Evolutionary conservation across 2,329 filamentous ascomycete genomes (phyloP).

Genomic region (Aspergillus unguis): DNA sequence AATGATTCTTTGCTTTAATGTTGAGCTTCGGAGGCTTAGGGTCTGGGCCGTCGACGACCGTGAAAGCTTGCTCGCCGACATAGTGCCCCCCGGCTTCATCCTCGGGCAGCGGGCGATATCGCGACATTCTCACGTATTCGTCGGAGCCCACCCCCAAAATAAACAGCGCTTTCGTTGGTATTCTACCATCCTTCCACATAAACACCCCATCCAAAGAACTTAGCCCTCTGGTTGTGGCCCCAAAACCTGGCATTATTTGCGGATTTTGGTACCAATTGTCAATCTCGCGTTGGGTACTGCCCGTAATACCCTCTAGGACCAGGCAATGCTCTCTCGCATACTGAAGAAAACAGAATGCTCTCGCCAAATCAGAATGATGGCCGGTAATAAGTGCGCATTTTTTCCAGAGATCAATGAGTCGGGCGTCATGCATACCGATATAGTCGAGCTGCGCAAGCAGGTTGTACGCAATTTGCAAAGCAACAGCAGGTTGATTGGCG

Average conservation of each 20-base stretch:
- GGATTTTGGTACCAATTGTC: conserved; percentile 8
- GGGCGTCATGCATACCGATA: conserved; percentile 13
- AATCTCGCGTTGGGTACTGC: conserved; percentile 9
- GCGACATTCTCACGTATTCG: conserved; percentile 15
- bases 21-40: not conserved
- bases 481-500: conserved; percentile 13
- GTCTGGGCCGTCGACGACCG: not conserved
- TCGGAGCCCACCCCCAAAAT: conserved; percentile 13
- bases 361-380: conserved; percentile 23
- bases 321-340: conserved; percentile 13
- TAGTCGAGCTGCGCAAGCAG: conserved; percentile 7
- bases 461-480: conserved; percentile 12
- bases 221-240: conserved; percentile 15
- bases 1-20: not conserved
- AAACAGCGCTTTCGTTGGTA: conserved; percentile 15
- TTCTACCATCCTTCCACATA: not conserved
- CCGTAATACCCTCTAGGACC: conserved; percentile 13
- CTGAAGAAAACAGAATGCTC: conserved; percentile 19
- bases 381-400: conserved; percentile 24
- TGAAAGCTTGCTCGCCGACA: not conserved
- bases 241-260: conserved; percentile 15
- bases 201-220: conserved; percentile 1
- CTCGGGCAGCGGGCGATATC: conserved; percentile 5
- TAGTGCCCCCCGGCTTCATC: not conserved
- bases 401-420: conserved; percentile 16